A percentile compares a stretch with the other conserved stretches of the same genome.
These are phyloP conservation scores for Physcomitrellopsis africana DNA, from an alignment of 225 moss, liverwort and hornwort genomes.

Conservation along the genomic window DNA sequence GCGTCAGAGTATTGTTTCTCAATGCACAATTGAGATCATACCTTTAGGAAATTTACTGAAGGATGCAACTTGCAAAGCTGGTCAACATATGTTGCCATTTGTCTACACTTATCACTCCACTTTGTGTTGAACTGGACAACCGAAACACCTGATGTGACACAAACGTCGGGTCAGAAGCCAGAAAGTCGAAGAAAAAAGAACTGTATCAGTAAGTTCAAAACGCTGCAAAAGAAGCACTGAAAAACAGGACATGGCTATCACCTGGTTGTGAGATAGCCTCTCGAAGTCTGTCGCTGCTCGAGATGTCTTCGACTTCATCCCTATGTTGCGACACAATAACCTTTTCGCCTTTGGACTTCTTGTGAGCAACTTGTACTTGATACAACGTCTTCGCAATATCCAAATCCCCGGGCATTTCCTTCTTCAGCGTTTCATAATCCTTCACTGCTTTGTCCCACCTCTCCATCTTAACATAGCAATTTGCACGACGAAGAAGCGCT, in stretches of 20 bases:
- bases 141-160: constrained; percentile 63
- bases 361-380: constrained; percentile 78
- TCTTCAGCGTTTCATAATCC: constrained; percentile 82
- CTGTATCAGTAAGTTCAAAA: no score
- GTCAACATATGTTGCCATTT: constrained; percentile 78
- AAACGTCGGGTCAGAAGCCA: not conserved
- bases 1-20: not conserved
- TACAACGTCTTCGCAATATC: constrained; percentile 75
- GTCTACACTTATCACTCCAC: constrained; percentile 91
- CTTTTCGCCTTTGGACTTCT: constrained; percentile 83
- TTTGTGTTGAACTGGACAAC: constrained; percentile 91
- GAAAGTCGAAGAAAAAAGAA: not conserved
- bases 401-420: constrained; percentile 79
- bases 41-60: constrained; percentile 89
- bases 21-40: constrained; percentile 12
- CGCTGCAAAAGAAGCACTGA: no score
- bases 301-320: constrained; percentile 71
- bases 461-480: constrained; percentile 88
- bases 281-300: constrained; percentile 69
- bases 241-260: constrained; percentile 8
- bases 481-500: constrained; percentile 86
- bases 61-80: constrained; percentile 86
- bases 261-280: constrained; percentile 90
- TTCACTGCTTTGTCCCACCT: constrained; percentile 81
- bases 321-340: constrained; percentile 68